Conservation (phyloP, 768 basidiomycete species). For the Albatrellus ellisii region DNA sequence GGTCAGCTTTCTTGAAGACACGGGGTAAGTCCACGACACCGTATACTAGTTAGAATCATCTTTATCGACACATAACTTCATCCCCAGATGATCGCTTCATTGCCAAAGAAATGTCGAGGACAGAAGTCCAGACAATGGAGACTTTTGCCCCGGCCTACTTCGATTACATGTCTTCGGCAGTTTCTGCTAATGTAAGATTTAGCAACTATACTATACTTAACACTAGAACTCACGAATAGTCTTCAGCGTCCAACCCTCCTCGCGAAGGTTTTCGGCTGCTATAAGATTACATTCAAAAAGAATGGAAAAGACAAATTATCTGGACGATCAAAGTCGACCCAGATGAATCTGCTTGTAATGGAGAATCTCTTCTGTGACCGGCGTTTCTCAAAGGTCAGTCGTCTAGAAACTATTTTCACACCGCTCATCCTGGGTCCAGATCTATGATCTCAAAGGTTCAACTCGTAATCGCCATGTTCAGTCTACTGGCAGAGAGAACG, state of each 20-base stretch:
- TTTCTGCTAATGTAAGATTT: constrained; percentile 60
- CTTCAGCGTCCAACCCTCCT: constrained; percentile 80
- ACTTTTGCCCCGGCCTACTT: constrained; percentile 97
- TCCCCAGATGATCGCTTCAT: constrained; percentile 90
- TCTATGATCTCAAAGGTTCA: constrained; percentile 96
- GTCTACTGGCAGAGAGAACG: constrained; percentile 80
- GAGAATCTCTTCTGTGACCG: constrained; percentile 94
- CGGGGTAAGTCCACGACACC: constrained; percentile 39
- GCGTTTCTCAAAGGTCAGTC: constrained; percentile 69
- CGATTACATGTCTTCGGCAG: constrained; percentile 94
- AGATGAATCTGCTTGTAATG: constrained; percentile 97
- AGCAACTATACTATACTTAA: constrained; percentile 2
- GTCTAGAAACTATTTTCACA: neutral
- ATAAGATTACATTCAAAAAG: constrained; percentile 84
- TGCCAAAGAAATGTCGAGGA: constrained; percentile 85
- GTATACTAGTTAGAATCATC: constrained; percentile 1
- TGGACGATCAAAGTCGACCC: constrained; percentile 63
- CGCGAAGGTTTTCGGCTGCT: constrained; percentile 95
- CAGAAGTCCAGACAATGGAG: constrained; percentile 91
- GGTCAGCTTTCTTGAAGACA: constrained; percentile 94
- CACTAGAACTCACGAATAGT: constrained; percentile 2
- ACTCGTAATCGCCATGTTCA: constrained; percentile 88
- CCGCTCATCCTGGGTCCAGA: constrained; percentile 29
- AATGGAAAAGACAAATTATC: constrained; percentile 53
- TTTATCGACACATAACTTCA: neutral